These are phyloP conservation scores for Aspergillus awamori DNA, from an alignment of 2,329 filamentous ascomycete species.

Conservation along the genomic window DNA sequence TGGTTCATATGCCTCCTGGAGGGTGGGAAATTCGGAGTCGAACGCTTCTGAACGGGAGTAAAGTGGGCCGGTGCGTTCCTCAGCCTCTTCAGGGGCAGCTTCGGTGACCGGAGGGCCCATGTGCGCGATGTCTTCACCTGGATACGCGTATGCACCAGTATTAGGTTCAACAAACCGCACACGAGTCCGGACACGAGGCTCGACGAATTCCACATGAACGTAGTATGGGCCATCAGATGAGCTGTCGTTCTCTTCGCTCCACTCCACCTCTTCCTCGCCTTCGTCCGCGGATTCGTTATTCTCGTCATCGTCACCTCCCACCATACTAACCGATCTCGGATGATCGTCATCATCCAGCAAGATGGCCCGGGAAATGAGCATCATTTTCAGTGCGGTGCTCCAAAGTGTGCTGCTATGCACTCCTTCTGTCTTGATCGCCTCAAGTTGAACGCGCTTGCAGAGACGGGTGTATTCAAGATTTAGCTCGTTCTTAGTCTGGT, in stretches of 20 bases:
- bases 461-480: slow-evolving; percentile 28
- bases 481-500: slow-evolving; percentile 30
- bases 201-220: too few relatives aligned
- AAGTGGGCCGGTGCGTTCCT: slow-evolving; percentile 15
- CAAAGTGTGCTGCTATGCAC: slow-evolving; percentile 31
- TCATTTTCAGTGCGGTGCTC: slow-evolving; percentile 32
- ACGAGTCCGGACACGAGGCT: too few relatives aligned
- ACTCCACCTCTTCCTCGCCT: slow-evolving; percentile 4
- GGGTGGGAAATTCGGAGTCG: slow-evolving; percentile 26
- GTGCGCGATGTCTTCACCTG: background rate
- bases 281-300: background rate
- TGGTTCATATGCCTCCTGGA: slow-evolving; percentile 11
- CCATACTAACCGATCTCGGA: background rate
- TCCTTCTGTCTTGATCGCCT: slow-evolving; percentile 30
- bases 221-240: background rate
- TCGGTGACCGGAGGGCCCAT: background rate
- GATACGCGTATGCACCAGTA: too few relatives aligned
- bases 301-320: background rate
- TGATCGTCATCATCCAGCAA: slow-evolving; percentile 34
- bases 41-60: slow-evolving; percentile 20
- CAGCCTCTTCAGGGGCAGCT: background rate
- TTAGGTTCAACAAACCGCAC: too few relatives aligned
- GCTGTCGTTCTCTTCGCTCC: background rate
- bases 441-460: slow-evolving; percentile 34
- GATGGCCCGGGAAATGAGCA: slow-evolving; percentile 31